A percentile compares a stretch with the other conserved stretches of the same genome.
Evolutionary conservation across 2,329 filamentous ascomycete genomes (phyloP).

Genomic region (Cladophialophora carrionii): DNA sequence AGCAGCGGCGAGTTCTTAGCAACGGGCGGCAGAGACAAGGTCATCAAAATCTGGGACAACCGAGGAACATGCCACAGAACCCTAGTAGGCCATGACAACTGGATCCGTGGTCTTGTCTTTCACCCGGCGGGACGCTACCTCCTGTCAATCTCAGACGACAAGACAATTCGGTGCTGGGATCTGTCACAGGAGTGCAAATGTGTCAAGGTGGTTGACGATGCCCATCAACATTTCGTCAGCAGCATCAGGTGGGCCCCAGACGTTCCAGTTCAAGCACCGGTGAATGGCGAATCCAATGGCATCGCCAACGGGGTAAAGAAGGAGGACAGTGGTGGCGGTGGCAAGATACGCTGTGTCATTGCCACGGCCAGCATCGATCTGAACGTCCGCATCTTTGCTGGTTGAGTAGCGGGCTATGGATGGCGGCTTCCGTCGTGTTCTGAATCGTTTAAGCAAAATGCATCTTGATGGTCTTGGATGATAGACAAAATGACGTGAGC

Average conservation of each 20-base stretch:
- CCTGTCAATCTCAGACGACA: conserved; percentile 83
- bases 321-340: conserved; percentile 55
- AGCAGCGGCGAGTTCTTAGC: conserved; percentile 86
- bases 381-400: conserved; percentile 76
- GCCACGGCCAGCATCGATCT: conserved; percentile 85
- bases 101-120: conserved; percentile 83
- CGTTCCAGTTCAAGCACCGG: conserved; percentile 45
- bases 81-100: conserved; percentile 87
- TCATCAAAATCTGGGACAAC: conserved; percentile 85
- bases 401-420: conserved; percentile 20
- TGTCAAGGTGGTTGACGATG: conserved; percentile 77
- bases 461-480: conserved; percentile 22
- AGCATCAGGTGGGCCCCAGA: conserved; percentile 87
- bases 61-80: conserved; percentile 84
- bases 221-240: conserved; percentile 81
- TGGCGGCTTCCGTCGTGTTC: conserved; percentile 8
- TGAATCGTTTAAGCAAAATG: conserved; percentile 8
- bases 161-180: conserved; percentile 92
- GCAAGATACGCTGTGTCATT: conserved; percentile 79
- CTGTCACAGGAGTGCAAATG: conserved; percentile 86
- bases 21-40: conserved; percentile 86
- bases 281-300: conserved; percentile 30
- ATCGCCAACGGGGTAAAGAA: conserved; percentile 54
- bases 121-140: conserved; percentile 92
- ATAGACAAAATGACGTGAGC: conserved; percentile 21